Base-by-base conservation (phyloP, 2,329 filamentous ascomycete genomes). In the Neopestalotiopsis sp. region DNA sequence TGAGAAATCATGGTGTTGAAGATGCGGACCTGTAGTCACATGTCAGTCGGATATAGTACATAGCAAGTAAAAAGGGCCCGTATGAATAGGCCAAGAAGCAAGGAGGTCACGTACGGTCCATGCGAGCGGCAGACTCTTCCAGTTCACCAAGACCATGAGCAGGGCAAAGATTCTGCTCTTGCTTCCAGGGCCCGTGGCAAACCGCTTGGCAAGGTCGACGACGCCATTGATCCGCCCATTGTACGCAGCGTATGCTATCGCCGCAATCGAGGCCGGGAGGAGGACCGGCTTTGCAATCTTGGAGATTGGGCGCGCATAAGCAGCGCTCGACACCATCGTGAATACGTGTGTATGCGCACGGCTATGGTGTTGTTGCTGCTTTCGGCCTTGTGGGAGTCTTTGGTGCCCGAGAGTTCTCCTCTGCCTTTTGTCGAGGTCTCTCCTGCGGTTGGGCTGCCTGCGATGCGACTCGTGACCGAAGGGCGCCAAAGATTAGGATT, bases 41-140 rank as follows among this genome's bases (percentile, higher is more conserved):
- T 6, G 28, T n/a, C 9, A 61, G 66, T 65, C 32, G 7, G 30
- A 6, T 28, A 42, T 17, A 10, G 10, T 38, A 38, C 5, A 7
- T 38, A 10, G 1, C 34, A 38, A 38, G 34, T 7, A 38, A 10
- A 4, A 7, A 42, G 10, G 14, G 34, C 2, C 24, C 40, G 40
- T 4, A 59, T 3, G 45, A 13, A 38, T n/a, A 4, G 38, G 34
- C 14, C n/a, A 20, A 40, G 67, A n/a, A 34, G 45, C 13, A 14
- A 52, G 9, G 20, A 4, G 65, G 60, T 17, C 32, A 62, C 90
- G 67, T 86, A 93, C 90, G 73, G 93, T 94, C 93, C 93, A 95
- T 10, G 89, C 87, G 57, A 93, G 85, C 0, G 93, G 93, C 70
- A 94, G 76, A 70, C 87, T 92, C 85, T 95, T 95, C 81, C 91